Conservation (phyloP, 106 monocot species). For the Alisma plantagoaquatica region DNA sequence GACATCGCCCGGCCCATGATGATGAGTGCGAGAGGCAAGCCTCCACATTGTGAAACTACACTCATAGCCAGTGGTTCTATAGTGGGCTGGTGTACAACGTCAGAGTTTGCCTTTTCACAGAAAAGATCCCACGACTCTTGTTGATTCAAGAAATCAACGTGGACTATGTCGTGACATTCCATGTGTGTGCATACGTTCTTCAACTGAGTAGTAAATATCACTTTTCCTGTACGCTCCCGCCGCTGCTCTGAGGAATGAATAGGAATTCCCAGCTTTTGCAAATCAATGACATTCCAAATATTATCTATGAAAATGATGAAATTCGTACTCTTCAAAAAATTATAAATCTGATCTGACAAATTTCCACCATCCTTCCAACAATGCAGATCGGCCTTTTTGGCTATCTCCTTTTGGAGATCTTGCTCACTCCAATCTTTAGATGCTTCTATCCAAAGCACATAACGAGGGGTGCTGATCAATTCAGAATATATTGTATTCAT, state of each 20-base stretch:
- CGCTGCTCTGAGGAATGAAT: neutral
- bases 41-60: neutral
- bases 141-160: neutral
- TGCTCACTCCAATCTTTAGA: neutral
- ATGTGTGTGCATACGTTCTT: neutral
- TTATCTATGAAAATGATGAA: neutral
- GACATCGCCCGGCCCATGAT: neutral
- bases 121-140: constrained; percentile 1
- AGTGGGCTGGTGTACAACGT: no score
- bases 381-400: neutral
- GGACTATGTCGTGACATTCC: neutral
- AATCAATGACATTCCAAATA: neutral
- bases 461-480: no score
- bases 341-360: neutral
- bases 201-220: neutral
- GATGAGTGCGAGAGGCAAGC: neutral
- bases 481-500: no score
- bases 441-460: neutral
- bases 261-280: neutral
- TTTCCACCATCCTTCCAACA: no score
- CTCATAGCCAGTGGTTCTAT: no score
- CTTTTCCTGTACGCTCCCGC: neutral
- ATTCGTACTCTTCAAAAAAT: neutral
- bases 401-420: neutral
- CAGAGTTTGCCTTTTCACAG: neutral